phyloP scores from a whole-genome alignment of 2,329 filamentous ascomycete species.

The Akanthomyces uredinophilus region DNA sequence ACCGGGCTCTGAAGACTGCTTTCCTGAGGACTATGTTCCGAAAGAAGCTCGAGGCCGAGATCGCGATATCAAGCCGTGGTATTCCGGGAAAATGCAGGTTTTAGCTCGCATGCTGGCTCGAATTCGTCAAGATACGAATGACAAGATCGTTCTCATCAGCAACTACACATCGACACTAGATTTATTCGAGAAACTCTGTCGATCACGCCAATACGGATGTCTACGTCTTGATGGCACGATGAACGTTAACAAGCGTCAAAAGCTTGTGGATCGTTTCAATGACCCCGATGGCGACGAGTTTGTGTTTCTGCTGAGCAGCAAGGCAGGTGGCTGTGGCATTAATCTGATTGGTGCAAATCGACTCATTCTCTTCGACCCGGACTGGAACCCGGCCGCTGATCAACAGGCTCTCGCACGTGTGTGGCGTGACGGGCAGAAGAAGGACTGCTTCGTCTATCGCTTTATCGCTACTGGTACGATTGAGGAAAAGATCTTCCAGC shows the following conservation, averaged over 20 bases:
- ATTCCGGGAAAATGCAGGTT: slow-evolving; percentile 97
- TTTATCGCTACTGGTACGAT: slow-evolving; percentile 98
- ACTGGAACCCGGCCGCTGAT: slow-evolving; percentile 97
- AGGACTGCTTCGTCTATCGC: slow-evolving; percentile 99
- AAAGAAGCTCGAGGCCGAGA: slow-evolving; percentile 85
- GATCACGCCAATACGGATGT: slow-evolving; percentile 75
- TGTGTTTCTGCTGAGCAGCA: slow-evolving; percentile 92
- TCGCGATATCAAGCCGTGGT: slow-evolving; percentile 89
- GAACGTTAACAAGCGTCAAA: slow-evolving; percentile 95
- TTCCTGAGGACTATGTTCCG: slow-evolving; percentile 81
- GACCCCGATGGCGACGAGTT: slow-evolving; percentile 86
- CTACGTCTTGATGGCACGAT: slow-evolving; percentile 93
- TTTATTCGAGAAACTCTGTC: slow-evolving; percentile 87
- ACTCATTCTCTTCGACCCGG: slow-evolving; percentile 90
- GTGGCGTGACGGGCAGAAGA: slow-evolving; percentile 98
- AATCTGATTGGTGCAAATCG: slow-evolving; percentile 94
- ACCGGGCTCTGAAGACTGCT: slow-evolving; percentile 76
- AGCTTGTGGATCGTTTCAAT: slow-evolving; percentile 97
- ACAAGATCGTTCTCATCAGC: slow-evolving; percentile 98
- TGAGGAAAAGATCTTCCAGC: slow-evolving; percentile 98
- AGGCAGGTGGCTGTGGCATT: slow-evolving; percentile 93
- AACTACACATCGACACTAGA: slow-evolving; percentile 98
- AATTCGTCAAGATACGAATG: slow-evolving; percentile 92
- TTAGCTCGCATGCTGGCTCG: slow-evolving; percentile 96
- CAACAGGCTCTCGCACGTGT: slow-evolving; percentile 96